Evolutionary conservation across 805 yeast species (phyloP), one percentile per base, ranked within the genome.

Genomic region (Blastobotrys chiropterorum): DNA sequence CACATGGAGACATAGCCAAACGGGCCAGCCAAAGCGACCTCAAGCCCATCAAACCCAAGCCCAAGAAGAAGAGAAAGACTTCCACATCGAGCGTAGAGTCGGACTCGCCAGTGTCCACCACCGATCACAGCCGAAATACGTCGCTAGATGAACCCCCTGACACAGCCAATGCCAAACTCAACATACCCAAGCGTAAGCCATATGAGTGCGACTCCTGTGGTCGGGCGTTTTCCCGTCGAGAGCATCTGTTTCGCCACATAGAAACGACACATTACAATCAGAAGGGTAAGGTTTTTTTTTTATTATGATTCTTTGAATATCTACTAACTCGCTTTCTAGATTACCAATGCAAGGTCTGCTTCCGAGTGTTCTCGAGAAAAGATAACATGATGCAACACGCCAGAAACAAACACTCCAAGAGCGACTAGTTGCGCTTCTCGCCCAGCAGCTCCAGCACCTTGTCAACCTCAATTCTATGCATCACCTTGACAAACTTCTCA

Each of bases 381-480:
- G 62, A 59, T 49, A 59, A 59, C 34, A 59, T 59, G 62, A 59
- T 59, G 62, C 62, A 59, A 43, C 62, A 59, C 48, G 49, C 54
- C 16, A 50, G 62, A 17, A 59, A 59, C 52, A 59, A 59, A 51
- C 62, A 59, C 51, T 21, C 48, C 43, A 38, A 46, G 43, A 40
- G 19, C 16, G 43, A 22, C 39, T 44, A 20, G 22, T 8, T 40
- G 19, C 38, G 21, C 46, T 47, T 19, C 41, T 50, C 39, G 13
- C 44, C 43, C 7, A 58, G 20, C 20, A 42, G 46, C 15, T 46
- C 50, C 19, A 60, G 41, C 7, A 61, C 59, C 47, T 64, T 49
- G 14, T 53, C 56, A 19, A 38, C 47, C 14, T 56, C 50, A 16
- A 66, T 41, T 19, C 62, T 52, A 53, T 67, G 69, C 67, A 66